A percentile compares a stretch with the other conserved stretches of the same genome.
Evolutionary conservation across 495 filamentous ascomycete genomes (phyloP).

Genomic region (Bryoglossum gracile): DNA sequence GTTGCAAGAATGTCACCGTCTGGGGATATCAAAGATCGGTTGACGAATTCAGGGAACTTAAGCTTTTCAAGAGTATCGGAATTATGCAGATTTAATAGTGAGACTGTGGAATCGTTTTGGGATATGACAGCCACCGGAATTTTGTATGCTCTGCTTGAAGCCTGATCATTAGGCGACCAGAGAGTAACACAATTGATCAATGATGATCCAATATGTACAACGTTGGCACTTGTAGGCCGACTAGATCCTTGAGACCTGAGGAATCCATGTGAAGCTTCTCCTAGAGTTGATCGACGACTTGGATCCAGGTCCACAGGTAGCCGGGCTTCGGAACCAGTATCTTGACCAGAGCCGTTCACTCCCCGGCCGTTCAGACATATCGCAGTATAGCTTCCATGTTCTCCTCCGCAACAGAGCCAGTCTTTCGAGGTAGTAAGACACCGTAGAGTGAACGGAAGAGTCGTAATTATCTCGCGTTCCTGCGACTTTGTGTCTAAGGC

Average conservation of each 20-base stretch:
- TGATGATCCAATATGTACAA: constrained; percentile 31
- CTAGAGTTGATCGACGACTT: constrained; percentile 17
- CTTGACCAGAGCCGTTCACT: constrained; percentile 10
- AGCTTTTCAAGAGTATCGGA: constrained; percentile 51
- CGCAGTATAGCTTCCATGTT: constrained; percentile 75
- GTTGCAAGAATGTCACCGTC: constrained; percentile 74
- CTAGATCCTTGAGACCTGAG: constrained; percentile 14
- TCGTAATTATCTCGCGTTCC: constrained; percentile 67
- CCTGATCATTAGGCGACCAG: constrained; percentile 36
- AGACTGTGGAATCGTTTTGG: constrained; percentile 87
- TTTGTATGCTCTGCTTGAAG: constrained; percentile 30
- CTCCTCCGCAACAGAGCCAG: constrained; percentile 86
- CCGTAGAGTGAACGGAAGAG: constrained; percentile 71
- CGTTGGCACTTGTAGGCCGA: neutral
- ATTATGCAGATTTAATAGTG: constrained; percentile 58
- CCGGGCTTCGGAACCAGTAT: constrained; percentile 51
- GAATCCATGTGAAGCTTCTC: neutral
- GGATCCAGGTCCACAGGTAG: constrained; percentile 50
- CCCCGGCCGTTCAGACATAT: constrained; percentile 35
- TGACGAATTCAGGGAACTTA: constrained; percentile 72
- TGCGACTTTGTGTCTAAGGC: constrained; percentile 62
- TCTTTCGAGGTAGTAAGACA: constrained; percentile 79
- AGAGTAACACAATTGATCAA: constrained; percentile 51
- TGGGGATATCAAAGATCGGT: constrained; percentile 86
- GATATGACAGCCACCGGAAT: constrained; percentile 41